Evolutionary conservation across 2,329 filamentous ascomycete species (phyloP), one percentile per base, ranked within the genome.

Genomic region (Aureobasidium uvarum): DNA sequence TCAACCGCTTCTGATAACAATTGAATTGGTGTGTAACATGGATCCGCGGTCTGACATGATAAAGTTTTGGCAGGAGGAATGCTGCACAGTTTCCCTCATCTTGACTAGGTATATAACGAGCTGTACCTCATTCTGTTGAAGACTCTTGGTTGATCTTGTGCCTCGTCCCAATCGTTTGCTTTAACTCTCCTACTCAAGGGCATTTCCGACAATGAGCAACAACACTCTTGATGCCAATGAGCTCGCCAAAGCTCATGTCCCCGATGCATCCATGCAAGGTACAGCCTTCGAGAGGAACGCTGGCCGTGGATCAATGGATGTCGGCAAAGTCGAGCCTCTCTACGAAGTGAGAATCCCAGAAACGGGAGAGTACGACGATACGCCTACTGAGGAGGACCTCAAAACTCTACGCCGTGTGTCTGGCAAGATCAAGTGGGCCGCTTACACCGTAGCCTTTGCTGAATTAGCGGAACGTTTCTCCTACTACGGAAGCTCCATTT

Each of bases 381-480:
- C n/a, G 14, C 80, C 82, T 2, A 84, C 81, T 0, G 76, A 79
- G 6, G 81, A 84, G 55, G 82, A 85, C 67, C 67, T 70, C 2
- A 64, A 64, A 1, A 80, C 75, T 0, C 73, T 85, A 16, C 79
- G 81, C n/a, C 81, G 79, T 64, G 78, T 84, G 5, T 75, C 83
- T 20, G 84, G 78, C 48, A 74, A 70, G 3, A 77, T 87, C 3
- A 84, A 85, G 0, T 66, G 75, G 23, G 76, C 82, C 2, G 80
- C 83, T 16, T 87, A 84, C 69, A 71, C 83, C 2, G 80, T 87
- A 31, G 87, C 85, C 66, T 69, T 83, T 6, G 83, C 86, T 41
- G 85, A 87, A 68, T 83, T 87, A 66, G 83, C 83, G 63, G 85
- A 88, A 70, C 78, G 85, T 64, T 85, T 84, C 3, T 86, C 84